A percentile compares a stretch with the other conserved stretches of the same genome.
Conservation (phyloP, 2,329 filamentous ascomycete genomes). For the Daldinia eschscholtzii region DNA sequence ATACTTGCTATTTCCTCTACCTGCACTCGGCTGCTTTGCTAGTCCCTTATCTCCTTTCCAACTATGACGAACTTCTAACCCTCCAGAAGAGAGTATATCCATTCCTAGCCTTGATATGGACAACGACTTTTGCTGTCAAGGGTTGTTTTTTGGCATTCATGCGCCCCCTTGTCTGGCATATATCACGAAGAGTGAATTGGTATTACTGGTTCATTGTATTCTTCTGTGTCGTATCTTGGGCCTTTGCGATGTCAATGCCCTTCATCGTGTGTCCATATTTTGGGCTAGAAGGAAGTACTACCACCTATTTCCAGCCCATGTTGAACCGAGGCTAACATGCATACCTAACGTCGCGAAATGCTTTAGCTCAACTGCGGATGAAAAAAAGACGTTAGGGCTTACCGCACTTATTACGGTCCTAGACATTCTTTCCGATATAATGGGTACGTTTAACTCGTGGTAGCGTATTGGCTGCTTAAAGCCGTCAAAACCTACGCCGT, state of each 20-base stretch:
- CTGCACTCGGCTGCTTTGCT: background rate
- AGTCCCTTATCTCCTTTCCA: background rate
- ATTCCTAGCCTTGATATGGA: background rate
- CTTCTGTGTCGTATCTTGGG: background rate
- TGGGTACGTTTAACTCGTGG: background rate
- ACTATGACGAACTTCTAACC: background rate
- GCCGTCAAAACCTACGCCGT: background rate
- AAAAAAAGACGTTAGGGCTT: background rate
- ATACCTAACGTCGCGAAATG: background rate
- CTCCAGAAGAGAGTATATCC: background rate
- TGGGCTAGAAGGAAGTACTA: background rate
- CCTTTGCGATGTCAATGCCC: background rate
- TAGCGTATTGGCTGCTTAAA: background rate
- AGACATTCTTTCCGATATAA: background rate
- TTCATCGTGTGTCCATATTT: background rate
- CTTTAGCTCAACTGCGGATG: background rate
- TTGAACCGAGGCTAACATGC: background rate
- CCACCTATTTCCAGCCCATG: background rate
- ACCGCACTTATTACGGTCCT: background rate
- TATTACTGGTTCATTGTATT: background rate
- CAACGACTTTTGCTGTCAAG: background rate
- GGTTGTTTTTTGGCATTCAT: background rate
- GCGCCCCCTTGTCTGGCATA: background rate
- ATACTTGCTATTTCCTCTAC: background rate
- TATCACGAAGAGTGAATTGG: background rate